Conservation (phyloP, 208 protist species). For the Trypanosoma mega region DNA sequence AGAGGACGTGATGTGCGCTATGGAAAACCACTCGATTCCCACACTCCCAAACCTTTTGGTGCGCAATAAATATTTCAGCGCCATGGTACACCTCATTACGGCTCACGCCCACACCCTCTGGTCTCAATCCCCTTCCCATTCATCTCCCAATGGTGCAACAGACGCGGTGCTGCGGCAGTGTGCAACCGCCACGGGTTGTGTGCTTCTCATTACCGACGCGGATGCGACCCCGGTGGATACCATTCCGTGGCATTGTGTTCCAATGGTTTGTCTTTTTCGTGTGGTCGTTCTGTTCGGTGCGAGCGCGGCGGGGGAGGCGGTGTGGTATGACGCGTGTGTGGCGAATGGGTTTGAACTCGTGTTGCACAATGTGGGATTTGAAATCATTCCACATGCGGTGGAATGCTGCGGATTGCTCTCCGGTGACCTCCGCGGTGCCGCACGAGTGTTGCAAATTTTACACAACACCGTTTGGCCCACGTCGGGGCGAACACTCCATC, state of each 20-base stretch:
- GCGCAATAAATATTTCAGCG: slow-evolving; percentile 32
- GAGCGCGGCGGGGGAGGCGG: neutral
- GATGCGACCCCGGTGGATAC: slow-evolving; percentile 28
- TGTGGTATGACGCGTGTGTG: slow-evolving; percentile 36
- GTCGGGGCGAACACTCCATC: slow-evolving; percentile 10
- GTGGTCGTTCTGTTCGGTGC: slow-evolving; percentile 31
- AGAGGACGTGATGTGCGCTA: slow-evolving; percentile 8
- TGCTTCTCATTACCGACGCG: slow-evolving; percentile 38
- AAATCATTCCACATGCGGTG: slow-evolving; percentile 14
- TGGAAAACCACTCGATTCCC: neutral
- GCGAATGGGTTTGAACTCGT: slow-evolving; percentile 39
- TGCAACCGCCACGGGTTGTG: slow-evolving; percentile 26
- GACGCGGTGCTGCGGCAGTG: slow-evolving; percentile 6
- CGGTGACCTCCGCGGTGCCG: slow-evolving; percentile 34
- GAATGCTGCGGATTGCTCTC: slow-evolving; percentile 35
- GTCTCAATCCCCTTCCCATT: neutral
- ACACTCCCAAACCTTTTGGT: slow-evolving; percentile 14
- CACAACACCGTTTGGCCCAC: slow-evolving; percentile 62
- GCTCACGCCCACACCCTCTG: neutral
- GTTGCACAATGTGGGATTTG: slow-evolving; percentile 19
- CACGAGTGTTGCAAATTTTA: slow-evolving; percentile 51
- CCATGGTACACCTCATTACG: slow-evolving; percentile 7
- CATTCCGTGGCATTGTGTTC: slow-evolving; percentile 54
- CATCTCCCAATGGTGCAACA: neutral
- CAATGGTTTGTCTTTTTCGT: slow-evolving; percentile 29